Evolutionary conservation across 2,329 filamentous ascomycete genomes (phyloP).

Genomic region (Arthrinium phaeospermum): DNA sequence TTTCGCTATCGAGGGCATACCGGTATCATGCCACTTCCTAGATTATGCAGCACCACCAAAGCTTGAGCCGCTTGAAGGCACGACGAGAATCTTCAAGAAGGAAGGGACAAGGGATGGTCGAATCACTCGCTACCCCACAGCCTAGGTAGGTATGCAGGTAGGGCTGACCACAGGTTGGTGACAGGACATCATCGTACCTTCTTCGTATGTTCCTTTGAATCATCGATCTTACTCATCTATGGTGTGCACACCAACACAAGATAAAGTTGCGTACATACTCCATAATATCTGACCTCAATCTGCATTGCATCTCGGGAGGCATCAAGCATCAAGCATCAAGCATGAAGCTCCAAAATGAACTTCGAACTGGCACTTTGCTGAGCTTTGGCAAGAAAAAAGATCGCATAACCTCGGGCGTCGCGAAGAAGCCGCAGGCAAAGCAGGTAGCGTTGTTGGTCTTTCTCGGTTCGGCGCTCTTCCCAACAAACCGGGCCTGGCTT

Average conservation of each 20-base stretch:
- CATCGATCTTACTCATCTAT: neutral
- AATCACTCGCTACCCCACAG: neutral
- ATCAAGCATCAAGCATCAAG: neutral
- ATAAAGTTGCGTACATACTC: neutral
- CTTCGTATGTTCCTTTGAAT: neutral
- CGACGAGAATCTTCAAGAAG: neutral
- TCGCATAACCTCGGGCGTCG: neutral
- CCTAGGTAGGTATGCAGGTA: neutral
- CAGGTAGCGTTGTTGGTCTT: neutral
- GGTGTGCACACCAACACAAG: neutral
- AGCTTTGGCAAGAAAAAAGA: neutral
- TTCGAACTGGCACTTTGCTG: neutral
- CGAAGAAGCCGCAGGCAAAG: neutral
- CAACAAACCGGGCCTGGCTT: conserved; percentile 19
- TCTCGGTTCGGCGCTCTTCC: conserved; percentile 15
- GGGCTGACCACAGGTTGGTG: neutral
- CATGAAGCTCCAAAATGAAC: neutral
- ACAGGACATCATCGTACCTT: conserved; percentile 1
- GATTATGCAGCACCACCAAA: neutral
- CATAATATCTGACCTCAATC: neutral
- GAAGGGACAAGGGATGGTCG: neutral
- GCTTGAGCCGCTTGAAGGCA: neutral
- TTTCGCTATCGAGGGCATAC: neutral
- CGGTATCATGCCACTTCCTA: neutral
- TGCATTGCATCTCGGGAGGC: neutral